These are phyloP conservation scores for Fragosphaeria purpurea DNA, from an alignment of 2,329 filamentous ascomycete species.

Conservation along the genomic window DNA sequence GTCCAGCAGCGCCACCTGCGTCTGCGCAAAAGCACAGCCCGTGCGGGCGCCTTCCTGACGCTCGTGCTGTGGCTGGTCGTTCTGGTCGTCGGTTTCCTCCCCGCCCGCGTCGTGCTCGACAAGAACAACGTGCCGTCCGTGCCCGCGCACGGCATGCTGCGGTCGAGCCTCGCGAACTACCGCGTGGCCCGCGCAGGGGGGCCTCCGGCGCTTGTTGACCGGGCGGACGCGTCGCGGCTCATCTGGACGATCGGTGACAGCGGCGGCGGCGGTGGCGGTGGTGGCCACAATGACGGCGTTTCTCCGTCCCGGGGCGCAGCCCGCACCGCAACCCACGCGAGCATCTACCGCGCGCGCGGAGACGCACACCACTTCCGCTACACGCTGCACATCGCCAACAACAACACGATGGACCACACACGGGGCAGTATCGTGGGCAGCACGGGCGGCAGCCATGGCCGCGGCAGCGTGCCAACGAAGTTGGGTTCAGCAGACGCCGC, in stretches of 20 bases:
- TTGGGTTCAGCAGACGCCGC: too few relatives aligned
- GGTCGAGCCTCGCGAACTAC: conserved; percentile 9
- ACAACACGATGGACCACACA: too few relatives aligned
- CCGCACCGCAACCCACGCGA: background rate
- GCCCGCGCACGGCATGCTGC: conserved; percentile 9
- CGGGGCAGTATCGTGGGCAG: too few relatives aligned
- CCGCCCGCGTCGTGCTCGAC: background rate
- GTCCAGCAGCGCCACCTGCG: conserved; percentile 6
- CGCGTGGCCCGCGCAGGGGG: background rate
- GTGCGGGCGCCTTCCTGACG: conserved; percentile 3
- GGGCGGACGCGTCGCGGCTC: background rate
- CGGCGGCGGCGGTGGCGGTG: background rate
- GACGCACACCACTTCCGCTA: background rate
- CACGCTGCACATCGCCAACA: background rate
- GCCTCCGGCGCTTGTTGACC: background rate
- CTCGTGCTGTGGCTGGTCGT: conserved; percentile 6
- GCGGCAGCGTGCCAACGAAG: too few relatives aligned
- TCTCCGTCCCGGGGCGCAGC: too few relatives aligned
- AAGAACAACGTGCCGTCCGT: background rate
- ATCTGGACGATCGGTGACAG: background rate
- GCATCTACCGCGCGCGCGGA: conserved; percentile 1
- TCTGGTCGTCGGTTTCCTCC: conserved; percentile 6
- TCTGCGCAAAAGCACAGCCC: conserved; percentile 2
- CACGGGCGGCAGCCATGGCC: too few relatives aligned
- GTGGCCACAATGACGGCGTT: background rate